These are phyloP conservation scores for Leccinum arenicola DNA, from an alignment of 768 basidiomycete genomes.

Conservation along the genomic window DNA sequence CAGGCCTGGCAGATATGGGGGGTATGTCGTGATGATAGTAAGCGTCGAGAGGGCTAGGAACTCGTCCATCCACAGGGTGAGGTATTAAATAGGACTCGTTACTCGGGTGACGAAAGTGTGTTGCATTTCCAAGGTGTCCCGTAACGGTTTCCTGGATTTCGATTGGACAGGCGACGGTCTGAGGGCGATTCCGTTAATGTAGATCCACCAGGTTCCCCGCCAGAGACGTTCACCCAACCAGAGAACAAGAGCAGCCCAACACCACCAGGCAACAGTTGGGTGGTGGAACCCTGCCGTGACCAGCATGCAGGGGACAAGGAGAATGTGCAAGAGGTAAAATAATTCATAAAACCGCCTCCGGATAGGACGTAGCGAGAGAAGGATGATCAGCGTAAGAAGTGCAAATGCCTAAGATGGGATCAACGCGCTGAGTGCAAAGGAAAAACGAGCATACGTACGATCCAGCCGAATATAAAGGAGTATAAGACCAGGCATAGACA, in stretches of 20 bases:
- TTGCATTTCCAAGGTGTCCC: slow-evolving; percentile 29
- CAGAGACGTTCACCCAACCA: slow-evolving; percentile 65
- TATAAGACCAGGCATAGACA: slow-evolving; percentile 54
- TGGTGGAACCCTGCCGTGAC: slow-evolving; percentile 65
- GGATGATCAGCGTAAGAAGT: slow-evolving; percentile 50
- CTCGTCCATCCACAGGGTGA: slow-evolving; percentile 7
- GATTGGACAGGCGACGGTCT: neutral
- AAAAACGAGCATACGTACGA: slow-evolving; percentile 35
- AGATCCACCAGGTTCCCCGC: slow-evolving; percentile 54
- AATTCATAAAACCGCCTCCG: slow-evolving; percentile 55
- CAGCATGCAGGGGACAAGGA: slow-evolving; percentile 61
- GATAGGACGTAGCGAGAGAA: slow-evolving; percentile 49
- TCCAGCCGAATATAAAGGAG: slow-evolving; percentile 60
- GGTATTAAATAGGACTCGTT: slow-evolving; percentile 1
- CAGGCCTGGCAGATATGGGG: neutral
- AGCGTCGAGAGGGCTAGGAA: slow-evolving; percentile 25
- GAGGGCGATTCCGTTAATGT: slow-evolving; percentile 41
- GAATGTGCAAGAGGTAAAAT: slow-evolving; percentile 65
- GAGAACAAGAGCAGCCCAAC: slow-evolving; percentile 55
- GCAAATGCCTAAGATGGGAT: slow-evolving; percentile 47
- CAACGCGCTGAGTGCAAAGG: slow-evolving; percentile 1
- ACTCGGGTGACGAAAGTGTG: slow-evolving; percentile 5
- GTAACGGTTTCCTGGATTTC: neutral
- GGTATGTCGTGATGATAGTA: slow-evolving; percentile 17
- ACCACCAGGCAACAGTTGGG: slow-evolving; percentile 65